A percentile compares a stretch with the other conserved stretches of the same genome.
Evolutionary conservation across 1,284 basidiomycete species (phyloP).

Genomic region (Boletus holoroseus): DNA sequence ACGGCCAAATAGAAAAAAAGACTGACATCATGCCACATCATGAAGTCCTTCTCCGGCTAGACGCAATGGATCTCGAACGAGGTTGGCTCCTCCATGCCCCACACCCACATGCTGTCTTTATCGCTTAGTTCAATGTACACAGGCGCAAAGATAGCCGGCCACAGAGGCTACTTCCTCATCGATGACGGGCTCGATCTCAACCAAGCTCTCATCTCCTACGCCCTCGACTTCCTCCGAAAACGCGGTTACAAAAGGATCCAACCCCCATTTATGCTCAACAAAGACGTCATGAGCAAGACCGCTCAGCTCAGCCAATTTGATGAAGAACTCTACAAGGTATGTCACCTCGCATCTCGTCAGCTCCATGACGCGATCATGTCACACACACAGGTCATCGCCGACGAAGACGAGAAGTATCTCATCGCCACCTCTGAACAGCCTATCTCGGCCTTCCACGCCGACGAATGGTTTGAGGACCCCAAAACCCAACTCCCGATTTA

Average conservation of each 20-base stretch:
- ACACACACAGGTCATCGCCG: conserved; percentile 63
- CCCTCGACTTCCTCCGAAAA: conserved; percentile 86
- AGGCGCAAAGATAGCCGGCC: conserved; percentile 91
- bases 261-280: conserved; percentile 98
- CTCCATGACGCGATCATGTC: conserved; percentile 1
- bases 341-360: background rate
- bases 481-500: conserved; percentile 85
- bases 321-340: conserved; percentile 94
- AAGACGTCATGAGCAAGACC: conserved; percentile 95
- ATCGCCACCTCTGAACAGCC: conserved; percentile 99
- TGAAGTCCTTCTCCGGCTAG: conserved; percentile 89
- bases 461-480: conserved; percentile 96
- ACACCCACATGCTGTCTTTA: background rate
- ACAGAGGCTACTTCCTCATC: conserved; percentile 94
- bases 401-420: conserved; percentile 96
- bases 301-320: conserved; percentile 98
- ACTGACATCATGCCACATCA: conserved; percentile 89
- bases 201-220: conserved; percentile 93
- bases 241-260: conserved; percentile 90
- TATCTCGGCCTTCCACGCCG: conserved; percentile 90
- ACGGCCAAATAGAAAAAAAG: conserved; percentile 55
- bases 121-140: conserved; percentile 56
- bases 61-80: conserved; percentile 94
- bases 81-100: conserved; percentile 42
- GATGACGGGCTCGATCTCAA: conserved; percentile 97